Evolutionary conservation across 2,329 filamentous ascomycete species (phyloP).

Genomic region (Fusarium pilosicola): DNA sequence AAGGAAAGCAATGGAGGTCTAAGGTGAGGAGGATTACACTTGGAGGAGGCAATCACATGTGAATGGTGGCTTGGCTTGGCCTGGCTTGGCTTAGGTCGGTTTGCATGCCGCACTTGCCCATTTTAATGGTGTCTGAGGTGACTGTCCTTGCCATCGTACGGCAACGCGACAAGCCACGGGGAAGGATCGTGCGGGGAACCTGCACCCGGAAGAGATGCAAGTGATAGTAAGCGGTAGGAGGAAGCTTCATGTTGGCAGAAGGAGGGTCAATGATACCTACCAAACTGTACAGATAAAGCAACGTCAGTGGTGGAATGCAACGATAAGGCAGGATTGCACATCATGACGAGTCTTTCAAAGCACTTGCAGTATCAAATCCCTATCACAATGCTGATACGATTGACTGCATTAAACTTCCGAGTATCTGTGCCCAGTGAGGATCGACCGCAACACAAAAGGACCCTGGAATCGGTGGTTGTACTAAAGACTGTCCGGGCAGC

Average conservation of each 20-base stretch:
- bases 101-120: constrained; percentile 2
- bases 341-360: not conserved
- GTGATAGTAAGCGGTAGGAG: constrained; percentile 8
- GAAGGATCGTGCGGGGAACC: constrained; percentile 27
- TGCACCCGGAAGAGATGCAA: constrained; percentile 17
- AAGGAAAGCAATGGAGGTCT: not conserved
- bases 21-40: not conserved
- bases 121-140: constrained; percentile 16
- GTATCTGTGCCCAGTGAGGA: not conserved
- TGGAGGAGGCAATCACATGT: constrained; percentile 39
- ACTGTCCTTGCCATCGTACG: not conserved
- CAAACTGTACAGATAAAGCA: not conserved
- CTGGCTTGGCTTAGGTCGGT: constrained; percentile 10
- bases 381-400: not conserved
- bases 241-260: not conserved
- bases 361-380: not conserved
- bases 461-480: constrained; percentile 14
- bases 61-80: constrained; percentile 13
- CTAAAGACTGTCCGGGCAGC: not conserved
- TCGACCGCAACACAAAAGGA: constrained; percentile 18
- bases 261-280: constrained; percentile 3
- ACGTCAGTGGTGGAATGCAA: not conserved
- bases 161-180: constrained; percentile 27
- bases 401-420: constrained; percentile 9
- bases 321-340: not conserved